Conservation (phyloP, 495 filamentous ascomycete species). For the Penicillium verhagenii region DNA sequence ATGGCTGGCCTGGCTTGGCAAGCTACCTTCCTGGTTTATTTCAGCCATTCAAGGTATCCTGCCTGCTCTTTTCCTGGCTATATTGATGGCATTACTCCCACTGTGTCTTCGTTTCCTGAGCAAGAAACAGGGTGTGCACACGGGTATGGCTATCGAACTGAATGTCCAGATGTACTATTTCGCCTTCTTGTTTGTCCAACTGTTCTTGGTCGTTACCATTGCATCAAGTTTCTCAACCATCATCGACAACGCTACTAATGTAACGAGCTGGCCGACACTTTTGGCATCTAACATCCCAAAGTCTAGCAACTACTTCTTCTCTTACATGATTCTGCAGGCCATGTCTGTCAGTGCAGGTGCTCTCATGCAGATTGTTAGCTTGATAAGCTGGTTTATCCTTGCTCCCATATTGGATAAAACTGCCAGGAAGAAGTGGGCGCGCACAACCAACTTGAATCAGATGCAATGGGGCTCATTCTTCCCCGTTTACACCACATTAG, state of each 20-base stretch:
- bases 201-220: slow-evolving; percentile 91
- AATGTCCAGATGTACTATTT: slow-evolving; percentile 93
- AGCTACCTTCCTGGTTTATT: slow-evolving; percentile 60
- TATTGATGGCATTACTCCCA: slow-evolving; percentile 80
- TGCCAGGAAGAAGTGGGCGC: slow-evolving; percentile 81
- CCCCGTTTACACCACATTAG: slow-evolving; percentile 92
- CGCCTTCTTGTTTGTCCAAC: slow-evolving; percentile 88
- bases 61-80: slow-evolving; percentile 72
- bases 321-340: slow-evolving; percentile 94
- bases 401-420: slow-evolving; percentile 80
- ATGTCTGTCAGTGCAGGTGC: slow-evolving; percentile 87
- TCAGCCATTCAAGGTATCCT: slow-evolving; percentile 83
- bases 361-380: slow-evolving; percentile 75
- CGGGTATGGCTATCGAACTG: slow-evolving; percentile 75
- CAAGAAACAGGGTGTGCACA: slow-evolving; percentile 74
- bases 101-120: slow-evolving; percentile 74
- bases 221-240: slow-evolving; percentile 75
- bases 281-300: slow-evolving; percentile 81
- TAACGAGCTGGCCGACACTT: slow-evolving; percentile 61
- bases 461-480: slow-evolving; percentile 94
- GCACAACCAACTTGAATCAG: slow-evolving; percentile 73
- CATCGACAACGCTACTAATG: slow-evolving; percentile 58
- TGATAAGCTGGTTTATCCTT: slow-evolving; percentile 79
- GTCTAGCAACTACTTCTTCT: slow-evolving; percentile 96
- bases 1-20: slow-evolving; percentile 71